Base-by-base conservation (phyloP, 1,139 yeast species). In the Blastobotrys niveus region DNA sequence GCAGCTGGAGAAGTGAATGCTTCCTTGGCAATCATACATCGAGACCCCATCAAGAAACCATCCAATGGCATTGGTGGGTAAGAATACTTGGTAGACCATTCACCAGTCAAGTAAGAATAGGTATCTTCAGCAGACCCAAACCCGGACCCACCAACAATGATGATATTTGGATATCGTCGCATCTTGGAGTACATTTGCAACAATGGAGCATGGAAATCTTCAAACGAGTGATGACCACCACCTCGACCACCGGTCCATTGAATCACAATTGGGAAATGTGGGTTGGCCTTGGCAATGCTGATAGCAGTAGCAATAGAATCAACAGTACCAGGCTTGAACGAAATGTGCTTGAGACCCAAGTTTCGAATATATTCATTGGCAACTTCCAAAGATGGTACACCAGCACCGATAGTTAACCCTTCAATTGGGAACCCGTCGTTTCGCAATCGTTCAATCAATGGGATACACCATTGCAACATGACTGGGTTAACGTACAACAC, bases 221-320 rank as follows among this genome's bases (percentile, higher is more conserved):
- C 99, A 64, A 81, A 91, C 47, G 97, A 89, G 70, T 91, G 99
- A 67, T 91, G 99, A 63, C 99, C 99, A 77, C 99, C 99, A 72
- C 96, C 99, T 78, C 99, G 89, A 67, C 99, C 99, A 77, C 97
- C 98, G 53, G 99, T 91, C 99, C 99, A 91, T 75, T 91, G 98
- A 59, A 91, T 73, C 48, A 91, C 89, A 61, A 91, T 86, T 54
- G 98, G 98, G 88, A 93, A 91, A 51, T 66, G 71, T 56, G 98
- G 98, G 70, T 89, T 94, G 43, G 95, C 89, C 65, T 86, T 88
- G 42, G 99, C 98, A 63, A 91, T 91, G 49, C 82, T 71, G 58
- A 91, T 80, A 54, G 81, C 87, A 66, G 84, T 93, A 54, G 80
- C 74, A 59, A 91, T 88, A 37, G 96, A 86, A 56, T 91, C 98